Evolutionary conservation across 345 rosid genomes (phyloP), one percentile per base, ranked within the genome.

Genomic region (Carallia pectinifolia): DNA sequence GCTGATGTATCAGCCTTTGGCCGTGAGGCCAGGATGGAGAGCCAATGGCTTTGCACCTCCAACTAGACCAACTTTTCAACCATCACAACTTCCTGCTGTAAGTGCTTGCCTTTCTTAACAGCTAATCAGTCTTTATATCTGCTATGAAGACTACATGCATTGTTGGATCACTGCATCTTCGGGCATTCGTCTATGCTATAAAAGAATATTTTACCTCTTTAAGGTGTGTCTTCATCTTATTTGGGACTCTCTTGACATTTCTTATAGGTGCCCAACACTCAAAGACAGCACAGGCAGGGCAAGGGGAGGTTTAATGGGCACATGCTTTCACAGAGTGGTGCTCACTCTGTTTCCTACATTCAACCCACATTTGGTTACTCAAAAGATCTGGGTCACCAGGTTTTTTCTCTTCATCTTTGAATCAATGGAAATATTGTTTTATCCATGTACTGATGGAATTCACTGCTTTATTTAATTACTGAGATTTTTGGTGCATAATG

Each of bases 21-120:
- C 84, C 67, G 53, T 84, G 77, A 79, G 88, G 77, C 83, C 86
- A 17, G 85, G 79, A 16, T 86, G 93, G 91, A 78, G 87, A 72
- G 68, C 81, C 16, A 77, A 76, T 71, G 80, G 82, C 64, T 73
- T 86, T 75, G 78, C 76, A 33, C 81, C 86, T 69, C 77, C 87
- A 62, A 48, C 82, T 58, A 81, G 86, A 61, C 89, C 91, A 36
- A 65, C 72, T 61, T 82, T 75, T 77, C 88, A 81, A 76, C 79
- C 84, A 58, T 39, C 86, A 60, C 67, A 93, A 52, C 63, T 82
- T 65, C 81, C 90, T 39, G 66, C 70, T 74, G 90, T 86, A 77
- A 65, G 80, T 72, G 48, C 33, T 70, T 66, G 4, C 58, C 38
- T 34, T 23, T 40, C 71, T 52, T 53, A 37, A 47, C 19, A 53